Conservation (phyloP, 1,139 yeast species). For the Taphrina wiesneri region DNA sequence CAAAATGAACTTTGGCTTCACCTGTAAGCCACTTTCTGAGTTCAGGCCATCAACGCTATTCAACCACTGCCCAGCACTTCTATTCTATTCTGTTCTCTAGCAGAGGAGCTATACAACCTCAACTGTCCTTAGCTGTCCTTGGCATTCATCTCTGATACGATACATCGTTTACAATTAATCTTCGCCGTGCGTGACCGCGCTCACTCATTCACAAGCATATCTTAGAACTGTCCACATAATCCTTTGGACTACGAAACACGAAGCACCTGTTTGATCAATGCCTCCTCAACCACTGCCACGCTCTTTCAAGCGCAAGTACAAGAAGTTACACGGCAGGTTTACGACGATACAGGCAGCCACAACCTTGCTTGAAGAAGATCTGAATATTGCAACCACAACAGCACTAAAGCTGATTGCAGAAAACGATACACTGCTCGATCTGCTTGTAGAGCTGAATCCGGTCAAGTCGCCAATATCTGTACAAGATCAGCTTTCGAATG, state of each 20-base stretch:
- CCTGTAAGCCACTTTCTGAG: no score
- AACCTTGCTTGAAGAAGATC: slow-evolving; percentile 7
- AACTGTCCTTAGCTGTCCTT: no score
- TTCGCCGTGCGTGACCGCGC: no score
- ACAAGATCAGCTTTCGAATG: not conserved
- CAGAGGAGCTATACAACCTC: no score
- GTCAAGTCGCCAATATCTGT: not conserved
- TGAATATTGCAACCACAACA: slow-evolving; percentile 11
- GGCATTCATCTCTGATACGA: no score
- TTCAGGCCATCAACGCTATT: no score
- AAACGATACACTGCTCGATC: slow-evolving; percentile 22
- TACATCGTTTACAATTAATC: no score
- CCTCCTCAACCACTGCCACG: slow-evolving; percentile 14
- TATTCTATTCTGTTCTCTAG: no score
- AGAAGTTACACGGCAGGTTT: slow-evolving; percentile 23
- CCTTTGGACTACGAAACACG: no score
- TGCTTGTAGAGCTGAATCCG: slow-evolving; percentile 2
- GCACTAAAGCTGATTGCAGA: slow-evolving; percentile 25
- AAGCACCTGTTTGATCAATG: slow-evolving; percentile 7
- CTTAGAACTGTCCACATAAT: no score
- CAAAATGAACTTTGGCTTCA: not conserved
- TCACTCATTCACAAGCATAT: no score
- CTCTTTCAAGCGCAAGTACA: slow-evolving; percentile 31
- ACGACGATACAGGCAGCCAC: slow-evolving; percentile 5
- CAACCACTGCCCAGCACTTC: no score